These are phyloP conservation scores for Bauhinia variegata DNA, from an alignment of 306 rosid genomes.

Conservation along the genomic window DNA sequence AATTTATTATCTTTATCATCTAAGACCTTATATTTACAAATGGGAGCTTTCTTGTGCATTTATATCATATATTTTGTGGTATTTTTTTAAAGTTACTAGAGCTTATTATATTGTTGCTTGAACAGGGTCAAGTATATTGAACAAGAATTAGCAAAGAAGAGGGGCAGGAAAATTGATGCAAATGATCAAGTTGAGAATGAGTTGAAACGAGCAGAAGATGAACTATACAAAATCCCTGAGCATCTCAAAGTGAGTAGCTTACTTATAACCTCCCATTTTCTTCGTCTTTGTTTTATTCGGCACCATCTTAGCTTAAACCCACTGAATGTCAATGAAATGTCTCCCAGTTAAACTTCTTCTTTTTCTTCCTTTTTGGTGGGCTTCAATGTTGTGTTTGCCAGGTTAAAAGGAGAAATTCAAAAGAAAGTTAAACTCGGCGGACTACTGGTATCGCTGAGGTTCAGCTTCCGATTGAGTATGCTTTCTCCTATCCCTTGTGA, in stretches of 20 bases:
- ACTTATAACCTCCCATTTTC: slow-evolving; percentile 17
- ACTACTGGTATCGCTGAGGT: slow-evolving; percentile 98
- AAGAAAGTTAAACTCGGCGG: slow-evolving; percentile 98
- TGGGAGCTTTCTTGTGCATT: background rate
- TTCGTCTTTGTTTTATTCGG: too few relatives aligned
- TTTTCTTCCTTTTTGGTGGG: background rate
- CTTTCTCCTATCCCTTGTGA: slow-evolving; percentile 23
- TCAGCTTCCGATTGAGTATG: slow-evolving; percentile 98
- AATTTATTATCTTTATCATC: too few relatives aligned
- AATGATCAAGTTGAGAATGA: slow-evolving; percentile 77
- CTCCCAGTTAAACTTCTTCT: background rate
- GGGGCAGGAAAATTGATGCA: slow-evolving; percentile 66
- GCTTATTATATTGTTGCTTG: slow-evolving; percentile 7
- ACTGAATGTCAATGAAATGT: slow-evolving; percentile 1
- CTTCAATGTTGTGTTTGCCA: slow-evolving; percentile 33
- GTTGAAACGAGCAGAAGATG: slow-evolving; percentile 91
- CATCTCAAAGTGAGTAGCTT: slow-evolving; percentile 80
- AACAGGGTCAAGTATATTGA: slow-evolving; percentile 76
- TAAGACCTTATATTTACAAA: background rate
- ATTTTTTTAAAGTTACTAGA: slow-evolving; percentile 17
- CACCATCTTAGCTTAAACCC: too few relatives aligned
- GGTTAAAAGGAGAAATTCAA: slow-evolving; percentile 91
- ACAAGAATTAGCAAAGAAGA: slow-evolving; percentile 89
- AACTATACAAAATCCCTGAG: slow-evolving; percentile 89
- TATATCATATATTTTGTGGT: background rate